phyloP scores from a whole-genome alignment of 2,329 filamentous ascomycete genomes.

The Corynespora cassiicola region DNA sequence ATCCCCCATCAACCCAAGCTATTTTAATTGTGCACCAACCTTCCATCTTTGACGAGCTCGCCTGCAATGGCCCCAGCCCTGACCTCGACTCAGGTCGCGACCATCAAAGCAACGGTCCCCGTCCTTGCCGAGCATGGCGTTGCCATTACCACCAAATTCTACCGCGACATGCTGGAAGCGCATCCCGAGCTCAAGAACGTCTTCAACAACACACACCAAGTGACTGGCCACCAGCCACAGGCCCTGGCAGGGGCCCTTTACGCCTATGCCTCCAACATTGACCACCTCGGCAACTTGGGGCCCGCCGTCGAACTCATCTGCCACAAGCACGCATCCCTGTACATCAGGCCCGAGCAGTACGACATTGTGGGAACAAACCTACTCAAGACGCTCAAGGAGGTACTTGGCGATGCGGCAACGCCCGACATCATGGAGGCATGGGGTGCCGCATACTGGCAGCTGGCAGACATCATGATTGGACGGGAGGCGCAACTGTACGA shows the following conservation, averaged over 20 bases:
- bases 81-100: slow-evolving; percentile 66
- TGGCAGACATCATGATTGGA: slow-evolving; percentile 74
- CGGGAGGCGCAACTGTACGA: slow-evolving; percentile 70
- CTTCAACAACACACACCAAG: slow-evolving; percentile 76
- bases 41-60: no score
- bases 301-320: slow-evolving; percentile 72
- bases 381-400: slow-evolving; percentile 69
- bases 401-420: slow-evolving; percentile 72
- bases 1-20: no score
- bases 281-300: slow-evolving; percentile 67
- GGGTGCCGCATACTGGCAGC: slow-evolving; percentile 74
- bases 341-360: slow-evolving; percentile 73
- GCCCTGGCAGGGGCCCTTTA: slow-evolving; percentile 74
- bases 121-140: slow-evolving; percentile 71
- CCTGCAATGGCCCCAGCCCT: slow-evolving; percentile 53
- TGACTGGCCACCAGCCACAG: slow-evolving; percentile 70
- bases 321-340: slow-evolving; percentile 76
- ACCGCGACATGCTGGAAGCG: slow-evolving; percentile 69
- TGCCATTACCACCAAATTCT: slow-evolving; percentile 74
- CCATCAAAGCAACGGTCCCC: slow-evolving; percentile 75
- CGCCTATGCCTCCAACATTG: slow-evolving; percentile 75
- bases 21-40: no score
- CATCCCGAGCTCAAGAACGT: slow-evolving; percentile 72
- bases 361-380: slow-evolving; percentile 73
- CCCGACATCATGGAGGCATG: slow-evolving; percentile 70